phyloP scores from a whole-genome alignment of 1,284 basidiomycete species.

The Rhodotorula sp. region DNA sequence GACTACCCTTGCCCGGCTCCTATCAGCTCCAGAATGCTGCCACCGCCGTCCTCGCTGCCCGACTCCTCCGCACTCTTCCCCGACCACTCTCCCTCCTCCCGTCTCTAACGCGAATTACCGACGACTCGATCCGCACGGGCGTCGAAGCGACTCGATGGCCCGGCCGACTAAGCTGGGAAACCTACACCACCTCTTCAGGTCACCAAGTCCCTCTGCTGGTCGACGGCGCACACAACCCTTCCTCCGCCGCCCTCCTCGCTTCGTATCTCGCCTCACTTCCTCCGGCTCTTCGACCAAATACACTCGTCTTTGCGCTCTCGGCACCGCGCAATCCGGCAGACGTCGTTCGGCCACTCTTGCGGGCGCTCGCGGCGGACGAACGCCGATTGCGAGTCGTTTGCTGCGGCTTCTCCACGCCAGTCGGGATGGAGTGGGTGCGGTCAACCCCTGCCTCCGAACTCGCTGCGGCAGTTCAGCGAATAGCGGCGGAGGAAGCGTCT shows the following conservation, averaged over 20 bases:
- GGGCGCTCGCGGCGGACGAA: slow-evolving; percentile 45
- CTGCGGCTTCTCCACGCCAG: too few relatives aligned
- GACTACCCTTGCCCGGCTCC: slow-evolving; percentile 64
- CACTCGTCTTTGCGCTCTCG: slow-evolving; percentile 36
- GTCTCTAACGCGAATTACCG: slow-evolving; percentile 50
- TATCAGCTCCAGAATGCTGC: slow-evolving; percentile 82
- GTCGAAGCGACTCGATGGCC: slow-evolving; percentile 67
- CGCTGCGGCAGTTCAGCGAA: too few relatives aligned
- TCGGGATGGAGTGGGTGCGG: too few relatives aligned
- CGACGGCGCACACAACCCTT: slow-evolving; percentile 95
- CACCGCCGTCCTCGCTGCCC: slow-evolving; percentile 65
- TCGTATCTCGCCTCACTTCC: slow-evolving; percentile 63
- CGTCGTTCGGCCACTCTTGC: slow-evolving; percentile 72
- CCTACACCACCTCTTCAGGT: neutral
- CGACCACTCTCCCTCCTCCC: slow-evolving; percentile 45
- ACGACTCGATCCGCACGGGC: slow-evolving; percentile 58
- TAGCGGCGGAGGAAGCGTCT: too few relatives aligned
- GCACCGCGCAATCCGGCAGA: slow-evolving; percentile 51
- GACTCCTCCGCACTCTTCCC: slow-evolving; percentile 58
- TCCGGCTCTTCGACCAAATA: slow-evolving; percentile 34
- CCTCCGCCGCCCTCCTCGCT: slow-evolving; percentile 69
- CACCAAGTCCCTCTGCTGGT: slow-evolving; percentile 58
- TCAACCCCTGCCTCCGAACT: too few relatives aligned
- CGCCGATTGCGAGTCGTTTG: too few relatives aligned
- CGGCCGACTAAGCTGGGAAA: slow-evolving; percentile 71